phyloP scores from a whole-genome alignment of 495 filamentous ascomycete genomes.

The Neurospora sp. region DNA sequence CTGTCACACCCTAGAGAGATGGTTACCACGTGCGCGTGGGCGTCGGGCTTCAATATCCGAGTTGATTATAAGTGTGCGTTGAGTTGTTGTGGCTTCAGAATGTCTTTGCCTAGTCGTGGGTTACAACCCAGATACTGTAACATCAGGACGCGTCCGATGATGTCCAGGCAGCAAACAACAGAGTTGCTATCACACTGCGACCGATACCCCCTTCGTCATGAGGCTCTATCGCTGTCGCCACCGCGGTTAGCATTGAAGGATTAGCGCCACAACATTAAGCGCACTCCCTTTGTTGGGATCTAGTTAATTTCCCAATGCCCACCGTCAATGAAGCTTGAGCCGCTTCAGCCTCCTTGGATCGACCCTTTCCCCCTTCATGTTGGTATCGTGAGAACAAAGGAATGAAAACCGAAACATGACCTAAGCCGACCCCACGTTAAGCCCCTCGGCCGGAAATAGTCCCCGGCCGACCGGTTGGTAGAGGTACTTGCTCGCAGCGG shows the following conservation, averaged over 20 bases:
- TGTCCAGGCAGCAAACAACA: neutral
- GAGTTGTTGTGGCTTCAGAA: neutral
- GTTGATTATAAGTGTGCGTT: neutral
- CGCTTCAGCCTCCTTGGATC: neutral
- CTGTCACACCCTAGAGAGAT: neutral
- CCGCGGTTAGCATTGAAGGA: too few species aligned
- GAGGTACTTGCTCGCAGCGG: neutral
- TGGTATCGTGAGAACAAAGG: neutral
- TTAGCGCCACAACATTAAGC: too few species aligned
- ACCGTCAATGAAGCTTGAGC: too few species aligned
- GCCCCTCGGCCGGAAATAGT: neutral
- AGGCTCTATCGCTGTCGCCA: too few species aligned
- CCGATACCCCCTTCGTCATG: neutral
- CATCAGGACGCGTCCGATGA: too few species aligned
- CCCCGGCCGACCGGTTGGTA: too few species aligned
- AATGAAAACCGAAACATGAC: neutral
- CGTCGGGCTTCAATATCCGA: neutral
- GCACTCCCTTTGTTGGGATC: too few species aligned
- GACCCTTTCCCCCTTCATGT: neutral
- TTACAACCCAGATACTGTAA: too few species aligned
- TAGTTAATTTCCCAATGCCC: too few species aligned
- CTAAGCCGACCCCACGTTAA: neutral
- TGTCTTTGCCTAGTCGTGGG: neutral
- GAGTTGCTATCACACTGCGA: neutral
- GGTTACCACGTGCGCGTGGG: neutral